Conservation (phyloP, 768 basidiomycete genomes). For the Mycena albidolilacea region DNA sequence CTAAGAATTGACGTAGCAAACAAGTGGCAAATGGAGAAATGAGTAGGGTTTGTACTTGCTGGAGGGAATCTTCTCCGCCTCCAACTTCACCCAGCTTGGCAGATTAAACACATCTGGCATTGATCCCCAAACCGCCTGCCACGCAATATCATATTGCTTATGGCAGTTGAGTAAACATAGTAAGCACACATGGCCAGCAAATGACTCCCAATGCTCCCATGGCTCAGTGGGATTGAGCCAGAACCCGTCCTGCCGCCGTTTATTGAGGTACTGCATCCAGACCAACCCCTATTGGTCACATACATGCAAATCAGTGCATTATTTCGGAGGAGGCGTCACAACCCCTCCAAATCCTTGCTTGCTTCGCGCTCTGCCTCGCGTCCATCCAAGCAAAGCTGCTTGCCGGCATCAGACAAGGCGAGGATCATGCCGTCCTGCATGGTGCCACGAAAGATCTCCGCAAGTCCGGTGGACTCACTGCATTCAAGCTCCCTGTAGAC, state of each 20-base stretch:
- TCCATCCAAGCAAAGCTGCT: slow-evolving; percentile 8
- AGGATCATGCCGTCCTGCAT: slow-evolving; percentile 6
- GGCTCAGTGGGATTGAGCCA: slow-evolving; percentile 3
- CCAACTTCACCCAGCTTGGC: slow-evolving; percentile 10
- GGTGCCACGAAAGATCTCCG: slow-evolving; percentile 18
- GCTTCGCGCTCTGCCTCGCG: slow-evolving; percentile 11
- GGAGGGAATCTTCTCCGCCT: background rate
- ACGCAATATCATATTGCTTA: slow-evolving; percentile 8
- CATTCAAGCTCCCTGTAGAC: too few species aligned
- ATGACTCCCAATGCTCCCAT: slow-evolving; percentile 3
- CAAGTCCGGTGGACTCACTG: background rate
- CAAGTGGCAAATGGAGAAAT: too few species aligned
- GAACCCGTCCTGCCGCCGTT: background rate
- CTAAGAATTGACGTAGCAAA: too few species aligned
- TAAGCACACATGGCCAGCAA: slow-evolving; percentile 1
- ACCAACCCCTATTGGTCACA: background rate
- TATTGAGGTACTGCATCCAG: background rate
- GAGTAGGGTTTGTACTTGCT: too few species aligned
- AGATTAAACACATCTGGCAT: slow-evolving; percentile 14
- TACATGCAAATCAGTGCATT: background rate
- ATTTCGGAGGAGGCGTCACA: background rate
- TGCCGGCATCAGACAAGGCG: background rate
- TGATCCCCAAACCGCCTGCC: slow-evolving; percentile 1
- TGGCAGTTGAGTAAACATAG: slow-evolving; percentile 2
- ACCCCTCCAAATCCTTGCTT: background rate